These are phyloP conservation scores for Grammothele lineata DNA, from an alignment of 768 basidiomycete species.

Conservation along the genomic window DNA sequence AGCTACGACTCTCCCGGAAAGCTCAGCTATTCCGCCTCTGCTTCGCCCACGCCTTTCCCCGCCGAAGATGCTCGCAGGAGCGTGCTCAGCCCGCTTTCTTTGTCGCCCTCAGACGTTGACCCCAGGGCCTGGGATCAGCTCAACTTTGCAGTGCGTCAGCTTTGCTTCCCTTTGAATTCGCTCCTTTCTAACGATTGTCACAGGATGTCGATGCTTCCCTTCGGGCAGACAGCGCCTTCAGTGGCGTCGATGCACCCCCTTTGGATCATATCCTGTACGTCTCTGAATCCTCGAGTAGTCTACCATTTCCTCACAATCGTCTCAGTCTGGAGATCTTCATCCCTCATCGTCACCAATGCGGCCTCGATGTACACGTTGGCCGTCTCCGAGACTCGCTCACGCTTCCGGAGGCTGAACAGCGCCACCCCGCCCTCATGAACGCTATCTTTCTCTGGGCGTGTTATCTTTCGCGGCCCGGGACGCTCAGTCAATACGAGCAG, in stretches of 20 bases:
- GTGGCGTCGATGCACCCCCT: constrained; percentile 23
- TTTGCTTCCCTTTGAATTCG: not conserved
- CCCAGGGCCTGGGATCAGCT: constrained; percentile 21
- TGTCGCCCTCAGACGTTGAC: constrained; percentile 16
- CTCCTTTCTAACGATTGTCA: not conserved
- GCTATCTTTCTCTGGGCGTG: constrained; percentile 83
- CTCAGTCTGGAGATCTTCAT: constrained; percentile 54
- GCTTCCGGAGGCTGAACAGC: constrained; percentile 52
- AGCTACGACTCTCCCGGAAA: constrained; percentile 29
- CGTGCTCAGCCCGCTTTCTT: constrained; percentile 12
- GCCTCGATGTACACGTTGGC: constrained; percentile 65
- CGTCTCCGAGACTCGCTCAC: constrained; percentile 59
- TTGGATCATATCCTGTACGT: constrained; percentile 64
- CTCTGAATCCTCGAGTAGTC: too few species aligned
- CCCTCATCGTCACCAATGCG: constrained; percentile 71
- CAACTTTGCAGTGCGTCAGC: constrained; percentile 17
- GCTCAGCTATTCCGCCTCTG: constrained; percentile 28
- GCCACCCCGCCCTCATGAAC: constrained; percentile 75
- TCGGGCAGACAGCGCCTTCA: constrained; percentile 13
- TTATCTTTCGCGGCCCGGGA: constrained; percentile 69
- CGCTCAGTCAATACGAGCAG: constrained; percentile 66
- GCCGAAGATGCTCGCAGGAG: constrained; percentile 27
- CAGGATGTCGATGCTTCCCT: constrained; percentile 21
- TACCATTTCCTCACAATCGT: constrained; percentile 5
- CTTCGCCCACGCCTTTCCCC: constrained; percentile 29